A percentile compares a stretch with the other conserved stretches of the same genome.
These are phyloP conservation scores for Macrolepiota dolichaula DNA, from an alignment of 768 basidiomycete genomes.

Conservation along the genomic window DNA sequence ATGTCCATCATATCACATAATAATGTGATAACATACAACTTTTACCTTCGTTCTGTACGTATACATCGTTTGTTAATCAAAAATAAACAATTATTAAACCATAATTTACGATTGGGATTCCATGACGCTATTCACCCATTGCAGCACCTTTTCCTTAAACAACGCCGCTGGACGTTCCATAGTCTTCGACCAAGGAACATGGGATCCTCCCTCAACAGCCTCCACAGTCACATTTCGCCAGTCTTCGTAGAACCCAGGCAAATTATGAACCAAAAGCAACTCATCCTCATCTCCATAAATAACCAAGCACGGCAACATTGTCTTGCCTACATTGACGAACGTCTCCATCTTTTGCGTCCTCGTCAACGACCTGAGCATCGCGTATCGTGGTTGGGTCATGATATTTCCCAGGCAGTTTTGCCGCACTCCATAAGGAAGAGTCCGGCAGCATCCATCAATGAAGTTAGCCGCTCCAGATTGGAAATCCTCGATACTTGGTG, in stretches of 20 bases:
- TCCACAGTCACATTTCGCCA: constrained; percentile 7
- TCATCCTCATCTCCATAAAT: constrained; percentile 1
- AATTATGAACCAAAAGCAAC: neutral
- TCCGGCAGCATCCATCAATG: neutral
- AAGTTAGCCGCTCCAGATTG: neutral
- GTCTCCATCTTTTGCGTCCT: neutral
- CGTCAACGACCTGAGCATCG: neutral
- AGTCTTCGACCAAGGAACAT: neutral
- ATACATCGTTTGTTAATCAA: too few relatives aligned
- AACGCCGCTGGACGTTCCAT: neutral
- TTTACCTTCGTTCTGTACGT: too few relatives aligned
- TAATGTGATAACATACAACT: too few relatives aligned
- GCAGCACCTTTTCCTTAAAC: constrained; percentile 1
- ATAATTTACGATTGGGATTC: neutral
- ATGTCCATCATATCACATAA: too few relatives aligned
- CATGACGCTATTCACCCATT: constrained; percentile 1
- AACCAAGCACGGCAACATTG: neutral
- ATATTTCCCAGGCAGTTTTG: neutral
- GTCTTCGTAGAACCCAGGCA: neutral
- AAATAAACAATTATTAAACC: too few relatives aligned
- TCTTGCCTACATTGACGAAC: neutral
- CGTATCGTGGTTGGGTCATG: neutral
- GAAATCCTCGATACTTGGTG: neutral
- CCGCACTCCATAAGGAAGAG: neutral
- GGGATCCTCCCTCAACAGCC: neutral